These are phyloP conservation scores for Naganishia kalamii DNA, from an alignment of 768 basidiomycete species.

Conservation along the genomic window DNA sequence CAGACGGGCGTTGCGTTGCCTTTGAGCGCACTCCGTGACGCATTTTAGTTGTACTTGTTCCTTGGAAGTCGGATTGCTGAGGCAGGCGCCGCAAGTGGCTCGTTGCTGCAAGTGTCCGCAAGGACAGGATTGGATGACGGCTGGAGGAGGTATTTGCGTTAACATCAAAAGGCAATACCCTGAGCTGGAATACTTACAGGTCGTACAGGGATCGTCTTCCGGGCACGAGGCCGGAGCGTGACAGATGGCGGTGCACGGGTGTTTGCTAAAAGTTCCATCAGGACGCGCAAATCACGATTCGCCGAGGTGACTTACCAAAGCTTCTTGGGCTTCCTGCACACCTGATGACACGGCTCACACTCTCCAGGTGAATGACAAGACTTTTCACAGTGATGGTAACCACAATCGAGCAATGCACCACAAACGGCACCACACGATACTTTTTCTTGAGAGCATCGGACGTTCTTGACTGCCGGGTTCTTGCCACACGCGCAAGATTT, in stretches of 20 bases:
- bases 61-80: slow-evolving; percentile 51
- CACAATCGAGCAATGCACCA: slow-evolving; percentile 64
- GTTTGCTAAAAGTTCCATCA: slow-evolving; percentile 48
- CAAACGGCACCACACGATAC: slow-evolving; percentile 80
- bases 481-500: slow-evolving; percentile 79
- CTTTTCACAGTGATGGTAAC: slow-evolving; percentile 79
- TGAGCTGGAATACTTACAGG: slow-evolving; percentile 16
- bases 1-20: slow-evolving; percentile 76
- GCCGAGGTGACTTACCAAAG: slow-evolving; percentile 57
- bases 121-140: slow-evolving; percentile 65
- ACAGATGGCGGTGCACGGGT: slow-evolving; percentile 70
- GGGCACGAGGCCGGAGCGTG: slow-evolving; percentile 83
- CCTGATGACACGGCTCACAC: slow-evolving; percentile 68
- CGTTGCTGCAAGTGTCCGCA: slow-evolving; percentile 76
- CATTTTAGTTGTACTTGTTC: slow-evolving; percentile 60
- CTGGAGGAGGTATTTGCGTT: background rate
- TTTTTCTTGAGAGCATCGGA: slow-evolving; percentile 76
- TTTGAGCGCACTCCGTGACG: slow-evolving; percentile 71
- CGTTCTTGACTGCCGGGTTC: slow-evolving; percentile 69
- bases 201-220: slow-evolving; percentile 69
- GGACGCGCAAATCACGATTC: slow-evolving; percentile 53
- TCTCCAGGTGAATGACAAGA: slow-evolving; percentile 68
- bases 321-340: slow-evolving; percentile 80
- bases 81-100: slow-evolving; percentile 62
- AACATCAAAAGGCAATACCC: slow-evolving; percentile 30